Conservation (phyloP, 352 stramenopile genomes). For the Saprolegnia parasitica region DNA sequence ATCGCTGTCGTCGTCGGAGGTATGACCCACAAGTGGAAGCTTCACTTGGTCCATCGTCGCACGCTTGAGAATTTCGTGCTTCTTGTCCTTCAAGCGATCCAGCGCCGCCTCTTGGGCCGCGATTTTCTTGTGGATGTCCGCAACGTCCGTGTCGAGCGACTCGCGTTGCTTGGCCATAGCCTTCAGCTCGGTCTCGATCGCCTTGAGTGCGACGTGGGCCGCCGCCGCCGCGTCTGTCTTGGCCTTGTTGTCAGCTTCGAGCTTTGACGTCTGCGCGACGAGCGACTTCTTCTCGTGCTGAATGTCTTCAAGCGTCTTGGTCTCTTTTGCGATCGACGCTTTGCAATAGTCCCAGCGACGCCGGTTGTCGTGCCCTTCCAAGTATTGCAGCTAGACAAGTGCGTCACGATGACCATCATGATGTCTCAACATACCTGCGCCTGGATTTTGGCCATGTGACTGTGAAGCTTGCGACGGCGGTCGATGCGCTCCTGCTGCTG, state of each 20-base stretch:
- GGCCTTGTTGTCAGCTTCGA: conserved; percentile 74
- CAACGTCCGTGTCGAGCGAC: conserved; percentile 59
- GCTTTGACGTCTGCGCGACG: conserved; percentile 39
- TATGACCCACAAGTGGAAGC: conserved; percentile 63
- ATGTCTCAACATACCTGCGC: conserved; percentile 49
- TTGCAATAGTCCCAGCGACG: conserved; percentile 44
- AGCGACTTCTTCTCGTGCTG: conserved; percentile 46
- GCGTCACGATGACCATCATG: neutral
- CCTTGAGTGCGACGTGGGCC: conserved; percentile 33
- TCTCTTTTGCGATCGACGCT: conserved; percentile 44
- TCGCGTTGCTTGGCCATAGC: conserved; percentile 53
- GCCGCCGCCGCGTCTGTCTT: conserved; percentile 39
- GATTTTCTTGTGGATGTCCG: conserved; percentile 79
- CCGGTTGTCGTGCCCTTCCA: conserved; percentile 62
- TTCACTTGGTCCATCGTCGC: conserved; percentile 93
- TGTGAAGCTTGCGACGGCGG: conserved; percentile 62
- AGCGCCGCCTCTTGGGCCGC: conserved; percentile 85
- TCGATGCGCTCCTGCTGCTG: conserved; percentile 64
- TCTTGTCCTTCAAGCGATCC: conserved; percentile 90
- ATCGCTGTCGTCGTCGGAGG: conserved; percentile 11
- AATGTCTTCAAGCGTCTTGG: conserved; percentile 49
- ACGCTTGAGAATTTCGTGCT: conserved; percentile 93
- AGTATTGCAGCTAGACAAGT: conserved; percentile 50
- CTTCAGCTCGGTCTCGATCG: conserved; percentile 63
- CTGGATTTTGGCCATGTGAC: conserved; percentile 78